Percentiles rank a stretch among this genome's conserved stretches.
phyloP scores from a whole-genome alignment of 73 alveolate species.

The Paramecium sonneborni region DNA sequence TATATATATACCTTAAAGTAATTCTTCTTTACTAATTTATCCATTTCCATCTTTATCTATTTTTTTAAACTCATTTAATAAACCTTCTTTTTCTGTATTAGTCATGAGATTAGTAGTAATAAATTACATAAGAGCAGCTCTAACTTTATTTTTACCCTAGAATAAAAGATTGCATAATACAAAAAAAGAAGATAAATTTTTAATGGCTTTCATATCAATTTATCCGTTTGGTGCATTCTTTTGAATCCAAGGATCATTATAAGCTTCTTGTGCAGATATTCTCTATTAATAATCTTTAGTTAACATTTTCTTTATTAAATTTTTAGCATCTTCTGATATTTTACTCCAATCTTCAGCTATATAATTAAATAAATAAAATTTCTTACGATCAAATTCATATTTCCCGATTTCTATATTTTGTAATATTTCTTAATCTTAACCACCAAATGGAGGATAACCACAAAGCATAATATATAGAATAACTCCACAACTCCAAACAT shows the following conservation, averaged over 20 bases:
- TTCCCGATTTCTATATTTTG: not conserved
- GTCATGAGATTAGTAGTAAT: conserved; percentile 11
- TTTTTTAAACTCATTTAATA: not conserved
- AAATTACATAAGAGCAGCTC: conserved; percentile 34
- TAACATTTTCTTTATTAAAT: conserved; percentile 41
- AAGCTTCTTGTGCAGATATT: conserved; percentile 60
- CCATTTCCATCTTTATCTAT: conserved; percentile 57
- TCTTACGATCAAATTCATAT: conserved; percentile 38
- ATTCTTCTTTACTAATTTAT: conserved; percentile 7
- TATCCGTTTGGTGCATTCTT: conserved; percentile 58
- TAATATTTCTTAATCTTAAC: not conserved
- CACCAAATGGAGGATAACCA: conserved; percentile 82
- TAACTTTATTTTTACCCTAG: conserved; percentile 46
- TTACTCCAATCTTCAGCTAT: conserved; percentile 58
- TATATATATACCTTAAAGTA: conserved; percentile 2
- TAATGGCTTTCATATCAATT: conserved; percentile 34
- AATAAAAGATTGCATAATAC: not conserved
- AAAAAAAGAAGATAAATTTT: conserved; percentile 21
- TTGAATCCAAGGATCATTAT: conserved; percentile 65
- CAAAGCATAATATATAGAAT: conserved; percentile 60
- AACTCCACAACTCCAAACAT: conserved; percentile 53
- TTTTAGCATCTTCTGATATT: conserved; percentile 59
- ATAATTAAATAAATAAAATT: not conserved
- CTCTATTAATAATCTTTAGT: conserved; percentile 36
- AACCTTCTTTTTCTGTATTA: conserved; percentile 35